Evolutionary conservation across 331 rosid species (phyloP).

Genomic region (Malus hybrid): DNA sequence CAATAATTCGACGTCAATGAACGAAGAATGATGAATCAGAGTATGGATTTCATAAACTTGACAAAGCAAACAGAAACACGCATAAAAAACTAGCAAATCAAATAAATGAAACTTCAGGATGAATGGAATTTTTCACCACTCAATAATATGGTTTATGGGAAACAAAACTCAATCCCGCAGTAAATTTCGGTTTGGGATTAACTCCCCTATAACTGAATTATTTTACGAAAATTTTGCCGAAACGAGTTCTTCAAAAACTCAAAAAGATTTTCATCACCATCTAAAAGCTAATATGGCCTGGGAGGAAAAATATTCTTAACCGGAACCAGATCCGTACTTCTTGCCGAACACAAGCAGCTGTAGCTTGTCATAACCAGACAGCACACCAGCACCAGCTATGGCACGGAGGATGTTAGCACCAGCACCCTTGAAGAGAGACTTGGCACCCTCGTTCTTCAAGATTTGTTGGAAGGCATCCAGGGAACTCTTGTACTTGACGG

Average conservation of each 20-base stretch:
- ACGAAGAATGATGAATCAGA: neutral
- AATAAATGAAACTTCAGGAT: conserved; percentile 17
- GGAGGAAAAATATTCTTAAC: conserved; percentile 17
- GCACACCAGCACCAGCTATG: conserved; percentile 97
- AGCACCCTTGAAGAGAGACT: conserved; percentile 94
- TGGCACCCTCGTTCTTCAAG: conserved; percentile 79
- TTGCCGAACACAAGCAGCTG: conserved; percentile 76
- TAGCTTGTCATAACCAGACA: conserved; percentile 85
- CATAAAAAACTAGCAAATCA: conserved; percentile 4
- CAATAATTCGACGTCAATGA: neutral
- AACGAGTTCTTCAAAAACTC: conserved; percentile 42
- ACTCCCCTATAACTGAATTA: conserved; percentile 60
- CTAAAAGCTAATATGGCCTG: conserved; percentile 25
- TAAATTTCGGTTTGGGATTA: conserved; percentile 32
- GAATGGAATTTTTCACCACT: conserved; percentile 39
- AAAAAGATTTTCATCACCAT: conserved; percentile 65
- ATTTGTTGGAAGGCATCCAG: conserved; percentile 71
- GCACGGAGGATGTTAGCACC: conserved; percentile 95
- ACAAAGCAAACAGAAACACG: neutral
- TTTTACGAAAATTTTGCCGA: conserved; percentile 56
- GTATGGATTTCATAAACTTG: neutral
- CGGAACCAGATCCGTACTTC: conserved; percentile 89
- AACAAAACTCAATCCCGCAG: conserved; percentile 18
- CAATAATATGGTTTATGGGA: conserved; percentile 24
- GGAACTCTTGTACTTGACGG: conserved; percentile 90